Evolutionary conservation across 768 basidiomycete species (phyloP), one percentile per base, ranked within the genome.

Genomic region (Strobilomyces confusus): DNA sequence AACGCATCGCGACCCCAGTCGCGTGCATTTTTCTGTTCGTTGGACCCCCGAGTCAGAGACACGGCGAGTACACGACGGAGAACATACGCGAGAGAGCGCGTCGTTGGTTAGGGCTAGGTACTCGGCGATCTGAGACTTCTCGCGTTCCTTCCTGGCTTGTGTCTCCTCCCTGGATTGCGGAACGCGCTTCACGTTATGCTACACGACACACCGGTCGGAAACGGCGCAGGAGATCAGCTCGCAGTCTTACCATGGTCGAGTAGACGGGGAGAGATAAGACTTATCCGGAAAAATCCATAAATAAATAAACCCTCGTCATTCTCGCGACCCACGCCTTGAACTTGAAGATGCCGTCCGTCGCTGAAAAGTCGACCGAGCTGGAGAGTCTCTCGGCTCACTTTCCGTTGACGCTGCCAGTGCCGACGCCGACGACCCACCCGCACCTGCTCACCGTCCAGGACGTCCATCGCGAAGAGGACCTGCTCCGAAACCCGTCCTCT

Each of bases 401-500:
- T 65, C 94, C 95, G 2, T 73, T 99, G 57, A 90, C 95, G 5
- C 78, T 80, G 49, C 95, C 95, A 17, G 73, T 87, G 48, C 95
- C 95, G 14, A 87, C 81, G 2, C 93, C 93, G 7, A 73, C 79
- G 41, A 89, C 87, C 0, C 83, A 94, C 63, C 80, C 89, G 9
- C 75, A 85, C 55, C 78, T 98, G 54, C 77, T 98, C 60, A 75
- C 83, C 8, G 71, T 82, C 37, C 78, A 82, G 48, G 93, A 98
- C 69, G 68, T 97, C 30, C 80, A 87, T 59, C 85, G 92, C 44
- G 95, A 97, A 74, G 95, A 98, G 71, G 95, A 98, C 72, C 80
- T 98, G 8, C 75, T 93, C 34, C 81, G 92, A 56, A 98, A 98
- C 69, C 91, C 93, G 11, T 79, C 81, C 33, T 95, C 93, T 32